Evolutionary conservation across 1,284 basidiomycete species (phyloP).

Genomic region (Heterobasidion parviporum): DNA sequence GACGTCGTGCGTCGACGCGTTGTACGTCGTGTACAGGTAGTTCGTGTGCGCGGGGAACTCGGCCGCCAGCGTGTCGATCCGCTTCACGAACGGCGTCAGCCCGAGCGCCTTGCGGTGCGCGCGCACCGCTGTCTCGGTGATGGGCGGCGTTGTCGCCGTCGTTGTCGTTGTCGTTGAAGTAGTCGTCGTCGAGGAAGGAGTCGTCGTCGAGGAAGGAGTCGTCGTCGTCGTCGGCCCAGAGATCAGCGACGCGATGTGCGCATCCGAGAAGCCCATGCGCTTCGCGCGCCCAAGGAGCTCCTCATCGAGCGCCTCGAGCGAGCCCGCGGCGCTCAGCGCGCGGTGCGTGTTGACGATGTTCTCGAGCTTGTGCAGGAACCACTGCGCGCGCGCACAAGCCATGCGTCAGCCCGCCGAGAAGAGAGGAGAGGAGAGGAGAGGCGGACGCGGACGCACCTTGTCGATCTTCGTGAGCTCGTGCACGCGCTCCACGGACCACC

Average conservation of each 20-base stretch:
- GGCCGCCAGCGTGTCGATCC: conserved; percentile 97
- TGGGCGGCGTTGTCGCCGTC: conserved; percentile 10
- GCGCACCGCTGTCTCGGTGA: conserved; percentile 73
- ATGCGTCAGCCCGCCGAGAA: conserved; percentile 6
- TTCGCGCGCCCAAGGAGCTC: conserved; percentile 82
- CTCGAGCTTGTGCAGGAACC: conserved; percentile 99
- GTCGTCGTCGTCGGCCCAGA: not conserved
- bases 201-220: not conserved
- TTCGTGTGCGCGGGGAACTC: conserved; percentile 99
- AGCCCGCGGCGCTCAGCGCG: conserved; percentile 60
- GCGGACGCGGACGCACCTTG: conserved; percentile 43
- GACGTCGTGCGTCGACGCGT: conserved; percentile 93
- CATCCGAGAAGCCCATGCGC: conserved; percentile 90
- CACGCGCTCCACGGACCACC: conserved; percentile 84
- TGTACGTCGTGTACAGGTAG: conserved; percentile 99
- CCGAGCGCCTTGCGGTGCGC: conserved; percentile 79
- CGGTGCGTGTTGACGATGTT: conserved; percentile 89
- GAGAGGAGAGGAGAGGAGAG: too few species aligned
- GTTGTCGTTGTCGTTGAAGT: too few species aligned
- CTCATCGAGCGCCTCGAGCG: conserved; percentile 53
- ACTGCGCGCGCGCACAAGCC: conserved; percentile 33
- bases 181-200: not conserved
- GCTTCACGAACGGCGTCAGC: conserved; percentile 97
- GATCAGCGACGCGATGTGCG: conserved; percentile 43
- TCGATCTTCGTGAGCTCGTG: conserved; percentile 98